A percentile compares a stretch with the other conserved stretches of the same genome.
These are phyloP conservation scores for Phalaenopsis equestris DNA, from an alignment of 106 monocot species.

Conservation along the genomic window DNA sequence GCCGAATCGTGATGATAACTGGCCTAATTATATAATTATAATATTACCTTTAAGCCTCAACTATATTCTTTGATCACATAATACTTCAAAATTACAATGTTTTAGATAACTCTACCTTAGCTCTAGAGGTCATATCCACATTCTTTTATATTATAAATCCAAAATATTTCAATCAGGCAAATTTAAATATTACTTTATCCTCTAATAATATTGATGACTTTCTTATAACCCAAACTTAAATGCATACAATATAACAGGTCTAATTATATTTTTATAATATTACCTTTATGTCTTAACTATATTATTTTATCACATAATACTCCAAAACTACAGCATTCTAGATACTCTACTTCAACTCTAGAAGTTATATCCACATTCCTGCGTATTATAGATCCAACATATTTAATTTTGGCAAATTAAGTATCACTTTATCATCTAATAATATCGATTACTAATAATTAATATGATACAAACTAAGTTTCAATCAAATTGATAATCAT, in stretches of 20 bases:
- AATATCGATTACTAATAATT: background rate
- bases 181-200: background rate
- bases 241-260: background rate
- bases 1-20: background rate
- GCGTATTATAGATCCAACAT: no score
- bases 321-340: no score
- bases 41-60: background rate
- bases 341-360: no score
- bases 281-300: background rate
- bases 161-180: no score
- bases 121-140: no score
- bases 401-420: no score
- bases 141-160: no score
- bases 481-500: conserved; percentile 3
- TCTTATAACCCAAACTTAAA: background rate
- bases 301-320: background rate
- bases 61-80: background rate
- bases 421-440: background rate
- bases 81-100: no score
- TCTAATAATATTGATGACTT: background rate
- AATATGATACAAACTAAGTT: background rate
- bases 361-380: no score
- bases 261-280: background rate
- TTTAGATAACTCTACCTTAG: no score
- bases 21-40: background rate